Conservation (phyloP, 2,329 filamentous ascomycete species). For the Albifimbria verrucaria region DNA sequence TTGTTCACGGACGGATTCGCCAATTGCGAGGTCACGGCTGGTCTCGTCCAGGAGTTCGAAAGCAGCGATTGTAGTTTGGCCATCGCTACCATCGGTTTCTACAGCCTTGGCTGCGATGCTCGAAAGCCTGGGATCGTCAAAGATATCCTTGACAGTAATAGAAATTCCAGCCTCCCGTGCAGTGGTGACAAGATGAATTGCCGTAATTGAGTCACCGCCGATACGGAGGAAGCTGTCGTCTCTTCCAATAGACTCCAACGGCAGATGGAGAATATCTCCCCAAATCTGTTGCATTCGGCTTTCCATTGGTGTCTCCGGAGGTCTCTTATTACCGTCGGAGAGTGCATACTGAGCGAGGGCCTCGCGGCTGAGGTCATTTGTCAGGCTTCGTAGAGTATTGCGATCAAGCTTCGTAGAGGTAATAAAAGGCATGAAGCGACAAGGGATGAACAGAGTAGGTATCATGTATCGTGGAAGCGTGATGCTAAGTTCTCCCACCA, state of each 20-base stretch:
- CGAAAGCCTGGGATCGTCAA: conserved; percentile 12
- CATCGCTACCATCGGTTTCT: neutral
- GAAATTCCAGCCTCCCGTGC: conserved; percentile 4
- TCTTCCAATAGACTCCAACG: conserved; percentile 22
- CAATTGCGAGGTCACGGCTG: neutral
- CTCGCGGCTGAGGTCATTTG: neutral
- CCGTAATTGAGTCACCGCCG: conserved; percentile 22
- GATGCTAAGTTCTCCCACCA: neutral
- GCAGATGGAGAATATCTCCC: conserved; percentile 4
- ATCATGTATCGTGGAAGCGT: conserved; percentile 13
- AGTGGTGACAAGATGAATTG: conserved; percentile 13
- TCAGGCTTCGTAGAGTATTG: neutral
- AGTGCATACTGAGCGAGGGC: neutral
- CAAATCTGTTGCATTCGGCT: conserved; percentile 5
- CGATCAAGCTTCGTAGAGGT: conserved; percentile 13
- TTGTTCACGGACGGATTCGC: no score
- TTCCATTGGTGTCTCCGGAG: conserved; percentile 3
- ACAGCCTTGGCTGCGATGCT: neutral
- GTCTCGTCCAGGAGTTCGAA: neutral
- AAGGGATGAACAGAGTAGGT: conserved; percentile 8
- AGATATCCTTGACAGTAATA: conserved; percentile 11
- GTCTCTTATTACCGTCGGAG: neutral
- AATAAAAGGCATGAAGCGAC: conserved; percentile 9
- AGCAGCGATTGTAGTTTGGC: neutral
- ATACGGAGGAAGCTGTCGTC: conserved; percentile 21